phyloP scores from a whole-genome alignment of 2,329 filamentous ascomycete species.

The Ophiocordyceps sinensis region DNA sequence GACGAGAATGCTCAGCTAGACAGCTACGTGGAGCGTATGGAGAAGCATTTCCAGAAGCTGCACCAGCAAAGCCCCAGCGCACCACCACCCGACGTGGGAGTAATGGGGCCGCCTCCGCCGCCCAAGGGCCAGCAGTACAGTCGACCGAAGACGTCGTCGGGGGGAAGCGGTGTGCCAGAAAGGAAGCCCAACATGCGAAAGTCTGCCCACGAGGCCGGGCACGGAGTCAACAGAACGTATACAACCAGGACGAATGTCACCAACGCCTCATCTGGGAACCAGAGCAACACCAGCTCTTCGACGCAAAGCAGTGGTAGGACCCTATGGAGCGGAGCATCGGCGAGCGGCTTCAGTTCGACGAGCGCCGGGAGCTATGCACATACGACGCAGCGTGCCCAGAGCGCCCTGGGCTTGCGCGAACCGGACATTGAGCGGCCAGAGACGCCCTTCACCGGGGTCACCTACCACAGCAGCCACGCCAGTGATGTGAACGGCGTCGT shows the following conservation, averaged over 20 bases:
- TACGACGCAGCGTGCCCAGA: constrained; percentile 52
- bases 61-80: constrained; percentile 43
- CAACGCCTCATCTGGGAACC: constrained; percentile 57
- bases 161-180: constrained; percentile 22
- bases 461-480: constrained; percentile 80
- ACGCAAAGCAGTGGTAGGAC: constrained; percentile 71
- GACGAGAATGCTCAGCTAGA: constrained; percentile 55
- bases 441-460: constrained; percentile 61
- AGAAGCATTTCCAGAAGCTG: constrained; percentile 60
- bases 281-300: constrained; percentile 58
- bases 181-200: constrained; percentile 48
- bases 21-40: constrained; percentile 87
- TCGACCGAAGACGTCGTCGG: constrained; percentile 46
- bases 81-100: constrained; percentile 23
- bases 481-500: constrained; percentile 31
- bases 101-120: constrained; percentile 47
- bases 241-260: constrained; percentile 82
- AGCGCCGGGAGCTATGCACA: constrained; percentile 88
- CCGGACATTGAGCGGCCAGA: constrained; percentile 41
- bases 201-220: constrained; percentile 64
- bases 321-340: constrained; percentile 87
- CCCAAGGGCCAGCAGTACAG: constrained; percentile 37
- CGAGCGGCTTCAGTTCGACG: constrained; percentile 81
- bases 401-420: constrained; percentile 47
- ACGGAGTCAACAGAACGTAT: constrained; percentile 60